These are phyloP conservation scores for Canavalia gladiata DNA, from an alignment of 306 rosid species.

Conservation along the genomic window DNA sequence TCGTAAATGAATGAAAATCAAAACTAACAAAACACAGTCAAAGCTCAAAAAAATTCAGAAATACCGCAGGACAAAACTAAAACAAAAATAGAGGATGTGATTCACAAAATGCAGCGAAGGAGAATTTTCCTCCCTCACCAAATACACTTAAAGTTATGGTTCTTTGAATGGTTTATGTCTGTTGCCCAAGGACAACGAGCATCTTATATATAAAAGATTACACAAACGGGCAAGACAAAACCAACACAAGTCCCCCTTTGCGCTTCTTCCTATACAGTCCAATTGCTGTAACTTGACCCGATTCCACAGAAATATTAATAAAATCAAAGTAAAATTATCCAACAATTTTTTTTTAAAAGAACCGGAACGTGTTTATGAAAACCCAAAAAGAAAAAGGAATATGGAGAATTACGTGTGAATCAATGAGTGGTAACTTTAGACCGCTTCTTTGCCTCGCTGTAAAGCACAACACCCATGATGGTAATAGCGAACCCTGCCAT, in stretches of 20 bases:
- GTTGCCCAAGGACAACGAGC: slow-evolving; percentile 37
- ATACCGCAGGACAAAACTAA: background rate
- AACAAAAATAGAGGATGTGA: slow-evolving; percentile 29
- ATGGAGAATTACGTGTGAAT: background rate
- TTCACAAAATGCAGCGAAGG: slow-evolving; percentile 49
- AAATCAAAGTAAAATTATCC: slow-evolving; percentile 40
- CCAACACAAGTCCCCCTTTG: slow-evolving; percentile 19
- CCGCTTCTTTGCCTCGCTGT: slow-evolving; percentile 94
- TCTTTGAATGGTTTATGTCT: slow-evolving; percentile 46
- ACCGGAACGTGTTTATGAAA: slow-evolving; percentile 30
- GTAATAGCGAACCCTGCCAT: slow-evolving; percentile 82
- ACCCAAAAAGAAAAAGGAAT: background rate
- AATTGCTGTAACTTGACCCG: slow-evolving; percentile 41
- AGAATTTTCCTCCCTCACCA: slow-evolving; percentile 56
- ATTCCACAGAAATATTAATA: slow-evolving; percentile 24
- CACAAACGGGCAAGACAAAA: slow-evolving; percentile 31
- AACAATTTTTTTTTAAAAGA: background rate
- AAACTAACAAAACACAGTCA: background rate
- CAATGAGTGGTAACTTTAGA: slow-evolving; percentile 72
- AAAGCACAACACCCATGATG: slow-evolving; percentile 88
- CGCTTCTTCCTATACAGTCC: slow-evolving; percentile 53
- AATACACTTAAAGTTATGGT: slow-evolving; percentile 38
- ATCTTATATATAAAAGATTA: slow-evolving; percentile 39
- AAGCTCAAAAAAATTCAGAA: slow-evolving; percentile 6
- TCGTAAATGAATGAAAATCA: background rate